A percentile compares a stretch with the other conserved stretches of the same genome.
These are phyloP conservation scores for Pyricularia grisea DNA, from an alignment of 2,329 filamentous ascomycete genomes.

Conservation along the genomic window DNA sequence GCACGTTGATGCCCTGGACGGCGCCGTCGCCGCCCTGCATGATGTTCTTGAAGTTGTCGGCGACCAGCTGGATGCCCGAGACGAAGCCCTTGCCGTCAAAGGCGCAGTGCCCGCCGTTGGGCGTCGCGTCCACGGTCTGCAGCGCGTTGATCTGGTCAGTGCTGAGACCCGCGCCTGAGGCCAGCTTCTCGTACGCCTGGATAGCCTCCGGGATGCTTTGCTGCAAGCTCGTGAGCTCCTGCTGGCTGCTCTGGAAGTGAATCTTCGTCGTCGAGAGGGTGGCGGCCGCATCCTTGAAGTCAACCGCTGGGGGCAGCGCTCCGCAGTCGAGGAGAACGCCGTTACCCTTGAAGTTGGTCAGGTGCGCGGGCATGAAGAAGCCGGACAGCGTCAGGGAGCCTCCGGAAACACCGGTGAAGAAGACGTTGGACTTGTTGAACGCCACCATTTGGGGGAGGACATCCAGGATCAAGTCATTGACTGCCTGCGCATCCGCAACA, in stretches of 20 bases:
- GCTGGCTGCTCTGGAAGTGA: slow-evolving; percentile 46
- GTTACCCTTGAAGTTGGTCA: slow-evolving; percentile 34
- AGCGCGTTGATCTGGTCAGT: slow-evolving; percentile 34
- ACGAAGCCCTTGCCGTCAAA: slow-evolving; percentile 46
- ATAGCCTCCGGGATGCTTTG: slow-evolving; percentile 39
- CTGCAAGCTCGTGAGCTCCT: slow-evolving; percentile 40
- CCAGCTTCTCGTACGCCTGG: slow-evolving; percentile 39
- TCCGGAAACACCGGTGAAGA: slow-evolving; percentile 49
- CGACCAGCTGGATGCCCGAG: slow-evolving; percentile 47
- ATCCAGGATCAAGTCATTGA: slow-evolving; percentile 38
- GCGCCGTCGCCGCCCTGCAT: slow-evolving; percentile 42
- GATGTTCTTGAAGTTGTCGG: slow-evolving; percentile 39
- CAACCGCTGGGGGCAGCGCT: slow-evolving; percentile 41
- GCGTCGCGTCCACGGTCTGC: slow-evolving; percentile 48
- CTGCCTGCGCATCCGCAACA: slow-evolving; percentile 44
- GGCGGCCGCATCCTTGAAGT: slow-evolving; percentile 28
- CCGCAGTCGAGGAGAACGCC: slow-evolving; percentile 49
- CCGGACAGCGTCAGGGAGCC: slow-evolving; percentile 43
- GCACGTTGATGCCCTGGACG: slow-evolving; percentile 37
- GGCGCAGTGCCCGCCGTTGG: slow-evolving; percentile 46
- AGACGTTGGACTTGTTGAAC: slow-evolving; percentile 41
- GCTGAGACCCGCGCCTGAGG: slow-evolving; percentile 29
- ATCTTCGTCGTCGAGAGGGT: slow-evolving; percentile 36
- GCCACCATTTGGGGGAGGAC: slow-evolving; percentile 42
- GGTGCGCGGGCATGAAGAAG: slow-evolving; percentile 48